A percentile compares a stretch with the other conserved stretches of the same genome.
phyloP scores from a whole-genome alignment of 2,329 filamentous ascomycete genomes.

The Penicillium sumatraense region DNA sequence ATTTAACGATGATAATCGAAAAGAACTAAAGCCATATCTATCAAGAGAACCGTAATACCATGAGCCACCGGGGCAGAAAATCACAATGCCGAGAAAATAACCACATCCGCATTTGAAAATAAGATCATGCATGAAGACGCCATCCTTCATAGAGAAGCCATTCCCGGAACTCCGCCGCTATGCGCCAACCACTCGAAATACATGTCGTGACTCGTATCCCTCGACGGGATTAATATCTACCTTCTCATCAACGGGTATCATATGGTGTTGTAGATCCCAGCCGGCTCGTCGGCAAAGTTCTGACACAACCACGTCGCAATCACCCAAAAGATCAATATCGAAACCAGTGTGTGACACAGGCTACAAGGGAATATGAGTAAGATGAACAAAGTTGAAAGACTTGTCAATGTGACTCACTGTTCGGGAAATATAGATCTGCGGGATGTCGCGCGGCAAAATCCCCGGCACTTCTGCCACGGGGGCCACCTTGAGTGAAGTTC shows the following conservation, averaged over 20 bases:
- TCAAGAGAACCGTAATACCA: background rate
- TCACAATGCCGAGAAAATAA: constrained; percentile 1
- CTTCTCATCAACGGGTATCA: constrained; percentile 72
- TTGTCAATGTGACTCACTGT: constrained; percentile 54
- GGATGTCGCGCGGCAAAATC: constrained; percentile 76
- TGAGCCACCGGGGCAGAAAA: constrained; percentile 5
- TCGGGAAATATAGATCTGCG: constrained; percentile 88
- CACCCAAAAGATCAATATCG: constrained; percentile 93
- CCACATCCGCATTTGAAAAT: constrained; percentile 11
- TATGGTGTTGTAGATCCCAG: constrained; percentile 81
- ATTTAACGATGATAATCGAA: background rate
- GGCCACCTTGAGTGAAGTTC: constrained; percentile 92
- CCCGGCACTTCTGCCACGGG: constrained; percentile 91
- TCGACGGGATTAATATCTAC: constrained; percentile 60
- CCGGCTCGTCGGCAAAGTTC: constrained; percentile 82
- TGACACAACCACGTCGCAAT: constrained; percentile 87
- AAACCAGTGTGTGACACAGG: constrained; percentile 90
- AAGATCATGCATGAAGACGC: constrained; percentile 32
- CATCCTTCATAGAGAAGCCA: constrained; percentile 28
- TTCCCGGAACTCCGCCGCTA: constrained; percentile 41
- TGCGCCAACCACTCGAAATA: constrained; percentile 46
- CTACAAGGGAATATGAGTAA: constrained; percentile 38
- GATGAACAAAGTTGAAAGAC: background rate
- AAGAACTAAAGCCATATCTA: constrained; percentile 8
- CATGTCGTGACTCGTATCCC: constrained; percentile 51